phyloP scores from a whole-genome alignment of 495 filamentous ascomycete genomes.

The Aspergillus nanangensis region DNA sequence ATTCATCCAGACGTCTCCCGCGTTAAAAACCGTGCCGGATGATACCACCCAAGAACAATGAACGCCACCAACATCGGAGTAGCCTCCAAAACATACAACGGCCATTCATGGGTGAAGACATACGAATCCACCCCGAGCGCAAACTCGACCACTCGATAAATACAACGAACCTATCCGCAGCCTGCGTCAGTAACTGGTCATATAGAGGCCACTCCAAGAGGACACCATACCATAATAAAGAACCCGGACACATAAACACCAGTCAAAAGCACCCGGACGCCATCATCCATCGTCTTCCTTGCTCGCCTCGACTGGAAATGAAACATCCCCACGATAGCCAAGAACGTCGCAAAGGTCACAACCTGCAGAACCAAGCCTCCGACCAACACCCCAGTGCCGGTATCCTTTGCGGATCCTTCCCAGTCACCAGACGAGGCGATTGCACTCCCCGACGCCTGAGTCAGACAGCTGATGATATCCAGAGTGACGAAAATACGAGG shows the following conservation, averaged over 20 bases:
- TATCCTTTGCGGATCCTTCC: slow-evolving; percentile 16
- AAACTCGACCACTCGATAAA: slow-evolving; percentile 36
- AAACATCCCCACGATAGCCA: slow-evolving; percentile 20
- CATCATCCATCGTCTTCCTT: slow-evolving; percentile 6
- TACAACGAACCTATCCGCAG: slow-evolving; percentile 18
- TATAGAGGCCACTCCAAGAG: background rate
- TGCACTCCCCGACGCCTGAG: slow-evolving; percentile 27
- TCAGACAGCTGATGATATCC: slow-evolving; percentile 28
- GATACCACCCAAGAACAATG: slow-evolving; percentile 21
- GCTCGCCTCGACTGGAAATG: slow-evolving; percentile 2
- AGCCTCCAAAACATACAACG: slow-evolving; percentile 34
- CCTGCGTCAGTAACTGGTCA: background rate
- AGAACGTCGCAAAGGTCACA: slow-evolving; percentile 22
- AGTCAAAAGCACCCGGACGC: slow-evolving; percentile 19
- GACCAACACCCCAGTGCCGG: slow-evolving; percentile 22
- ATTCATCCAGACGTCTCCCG: background rate
- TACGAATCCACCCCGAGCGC: slow-evolving; percentile 28
- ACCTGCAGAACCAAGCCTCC: slow-evolving; percentile 24
- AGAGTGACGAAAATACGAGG: slow-evolving; percentile 28
- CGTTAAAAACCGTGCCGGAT: slow-evolving; percentile 15
- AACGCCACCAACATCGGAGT: slow-evolving; percentile 34
- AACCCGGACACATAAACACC: slow-evolving; percentile 21
- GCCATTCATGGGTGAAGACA: slow-evolving; percentile 32
- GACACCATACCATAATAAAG: slow-evolving; percentile 25
- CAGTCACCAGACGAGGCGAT: slow-evolving; percentile 29